Evolutionary conservation across 345 rosid genomes (phyloP), one percentile per base, ranked within the genome.

Genomic region (Jatropha curcas): DNA sequence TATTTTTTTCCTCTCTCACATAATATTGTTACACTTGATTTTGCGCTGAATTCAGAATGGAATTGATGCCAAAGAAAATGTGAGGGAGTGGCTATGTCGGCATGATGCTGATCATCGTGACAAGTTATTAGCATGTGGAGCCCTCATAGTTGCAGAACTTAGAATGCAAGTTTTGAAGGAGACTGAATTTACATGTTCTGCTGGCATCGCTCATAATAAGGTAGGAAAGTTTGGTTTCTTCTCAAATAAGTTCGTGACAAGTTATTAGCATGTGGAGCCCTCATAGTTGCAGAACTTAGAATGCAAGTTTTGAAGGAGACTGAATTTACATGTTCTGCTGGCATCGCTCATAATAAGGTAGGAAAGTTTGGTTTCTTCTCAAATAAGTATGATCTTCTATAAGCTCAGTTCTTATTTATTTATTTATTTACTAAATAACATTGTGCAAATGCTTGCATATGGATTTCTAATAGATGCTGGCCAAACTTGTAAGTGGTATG

Each of bases 171-270:
- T 95, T 70, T 76, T 90, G 39, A 88, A 77, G 82, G 92, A 89
- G 78, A 85, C 93, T 56, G 86, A 88, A 74, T 95, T 90, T 80
- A 90, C 86, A 11, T 92, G 99, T 84, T 95, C 99, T 80, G 97
- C 98, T 34, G 99, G 98, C 39, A 80, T 95, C 59, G 97, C 98
- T 64, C 99, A 95, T 79, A 95, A 90, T 80, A 92, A 92, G 94
- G 98, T 85, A 25, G 30, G 63, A 31, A 35, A 45, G 0, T 71
- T 35, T 28, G 28, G 2, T 43, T 4, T 24, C 16, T 20, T 10
- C 73, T 34, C n/a, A n/a, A n/a, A n/a, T n/a, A n/a, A n/a, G n/a
- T 70, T 3, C 88, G 88, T n/a, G 97, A 92, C 70, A 92, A 91
- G 85, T 80, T 92, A 76, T 80, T 92, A 46, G 91, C 90, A 70